Evolutionary conservation across 352 stramenopile genomes (phyloP).

Genomic region (Pilasporangium apinafurcum): DNA sequence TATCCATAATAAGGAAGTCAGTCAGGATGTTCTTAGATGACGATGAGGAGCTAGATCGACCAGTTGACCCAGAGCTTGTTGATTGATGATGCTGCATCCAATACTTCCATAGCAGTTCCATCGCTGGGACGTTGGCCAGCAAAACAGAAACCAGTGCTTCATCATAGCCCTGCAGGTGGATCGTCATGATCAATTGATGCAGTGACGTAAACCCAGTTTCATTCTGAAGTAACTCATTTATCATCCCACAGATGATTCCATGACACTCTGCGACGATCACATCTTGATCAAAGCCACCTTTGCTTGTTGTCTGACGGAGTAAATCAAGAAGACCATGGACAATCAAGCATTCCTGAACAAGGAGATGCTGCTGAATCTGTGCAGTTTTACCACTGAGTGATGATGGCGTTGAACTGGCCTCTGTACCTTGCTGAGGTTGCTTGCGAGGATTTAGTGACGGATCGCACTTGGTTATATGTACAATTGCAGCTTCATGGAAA

Average conservation of each 20-base stretch:
- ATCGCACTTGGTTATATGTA: conserved; percentile 35
- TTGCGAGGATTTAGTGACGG: conserved; percentile 13
- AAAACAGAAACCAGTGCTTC: conserved; percentile 19
- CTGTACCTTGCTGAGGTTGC: conserved; percentile 2
- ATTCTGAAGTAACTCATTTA: conserved; percentile 30
- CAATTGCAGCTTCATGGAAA: conserved; percentile 33
- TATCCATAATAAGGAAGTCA: conserved; percentile 38
- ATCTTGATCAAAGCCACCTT: not conserved
- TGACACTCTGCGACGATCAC: conserved; percentile 4
- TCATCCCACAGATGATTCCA: conserved; percentile 13
- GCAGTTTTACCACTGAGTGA: conserved; percentile 11
- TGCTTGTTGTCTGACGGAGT: conserved; percentile 3
- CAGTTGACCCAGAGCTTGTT: conserved; percentile 1
- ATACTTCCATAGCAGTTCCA: conserved; percentile 44
- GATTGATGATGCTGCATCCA: conserved; percentile 28
- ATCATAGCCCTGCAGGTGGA: conserved; percentile 53
- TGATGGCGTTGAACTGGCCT: not conserved
- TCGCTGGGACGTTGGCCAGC: conserved; percentile 22
- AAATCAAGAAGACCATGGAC: conserved; percentile 36
- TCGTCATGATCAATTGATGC: conserved; percentile 24
- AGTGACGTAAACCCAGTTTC: conserved; percentile 8
- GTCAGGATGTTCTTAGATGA: conserved; percentile 32
- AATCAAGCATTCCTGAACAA: conserved; percentile 55
- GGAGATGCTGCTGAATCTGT: conserved; percentile 36
- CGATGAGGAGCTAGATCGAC: conserved; percentile 4